phyloP scores from a whole-genome alignment of 1,284 basidiomycete species.

The Heterobasidion irregulare region DNA sequence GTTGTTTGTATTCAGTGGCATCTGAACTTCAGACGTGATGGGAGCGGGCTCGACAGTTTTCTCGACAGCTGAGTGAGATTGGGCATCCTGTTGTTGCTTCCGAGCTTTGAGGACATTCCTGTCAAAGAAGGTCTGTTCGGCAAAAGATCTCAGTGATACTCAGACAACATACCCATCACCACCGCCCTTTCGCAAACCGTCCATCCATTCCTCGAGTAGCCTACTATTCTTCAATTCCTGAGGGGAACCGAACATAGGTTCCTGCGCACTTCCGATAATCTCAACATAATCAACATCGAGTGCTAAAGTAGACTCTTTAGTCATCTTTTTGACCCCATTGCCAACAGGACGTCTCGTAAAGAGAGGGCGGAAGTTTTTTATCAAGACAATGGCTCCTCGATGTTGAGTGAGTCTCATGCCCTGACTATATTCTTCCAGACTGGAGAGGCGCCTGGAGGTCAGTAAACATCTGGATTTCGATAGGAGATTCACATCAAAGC shows the following conservation, averaged over 20 bases:
- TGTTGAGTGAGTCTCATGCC: constrained; percentile 21
- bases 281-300: constrained; percentile 36
- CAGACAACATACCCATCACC: constrained; percentile 40
- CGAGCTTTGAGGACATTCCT: constrained; percentile 39
- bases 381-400: constrained; percentile 23
- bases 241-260: constrained; percentile 38
- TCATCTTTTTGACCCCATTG: constrained; percentile 23
- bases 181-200: constrained; percentile 40
- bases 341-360: constrained; percentile 37
- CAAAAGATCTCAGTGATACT: background rate
- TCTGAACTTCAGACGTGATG: background rate
- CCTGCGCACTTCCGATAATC: constrained; percentile 30
- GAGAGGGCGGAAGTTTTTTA: constrained; percentile 38
- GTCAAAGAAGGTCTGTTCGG: background rate
- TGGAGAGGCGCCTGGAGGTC: constrained; percentile 1
- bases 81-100: constrained; percentile 18
- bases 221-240: constrained; percentile 29
- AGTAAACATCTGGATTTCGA: background rate
- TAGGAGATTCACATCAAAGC: background rate
- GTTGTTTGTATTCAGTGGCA: background rate
- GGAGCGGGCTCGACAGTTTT: background rate
- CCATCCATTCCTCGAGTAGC: constrained; percentile 37
- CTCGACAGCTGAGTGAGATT: background rate
- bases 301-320: constrained; percentile 27
- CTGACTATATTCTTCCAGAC: constrained; percentile 7